A percentile compares a stretch with the other conserved stretches of the same genome.
Evolutionary conservation across 2,329 filamentous ascomycete genomes (phyloP).

Genomic region (Paramyrothecium sp.): DNA sequence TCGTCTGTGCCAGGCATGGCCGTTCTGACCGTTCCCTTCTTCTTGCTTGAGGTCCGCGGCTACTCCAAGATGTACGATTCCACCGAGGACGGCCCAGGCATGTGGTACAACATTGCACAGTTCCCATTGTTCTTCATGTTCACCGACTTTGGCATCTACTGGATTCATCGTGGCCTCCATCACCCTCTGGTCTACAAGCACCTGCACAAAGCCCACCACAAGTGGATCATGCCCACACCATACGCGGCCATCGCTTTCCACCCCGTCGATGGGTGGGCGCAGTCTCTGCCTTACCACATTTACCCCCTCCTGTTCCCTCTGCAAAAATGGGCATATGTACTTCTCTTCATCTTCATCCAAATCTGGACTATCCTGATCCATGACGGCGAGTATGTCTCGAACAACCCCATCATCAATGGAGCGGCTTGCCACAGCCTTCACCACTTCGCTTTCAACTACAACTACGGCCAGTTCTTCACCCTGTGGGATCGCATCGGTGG

Average conservation of each 20-base stretch:
- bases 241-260: slow-evolving; percentile 47
- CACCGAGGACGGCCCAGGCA: slow-evolving; percentile 35
- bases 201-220: slow-evolving; percentile 47
- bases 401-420: slow-evolving; percentile 46
- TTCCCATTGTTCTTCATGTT: slow-evolving; percentile 44
- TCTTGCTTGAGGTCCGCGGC: slow-evolving; percentile 46
- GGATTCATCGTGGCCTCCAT: slow-evolving; percentile 45
- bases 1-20: slow-evolving; percentile 42
- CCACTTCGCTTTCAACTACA: slow-evolving; percentile 49
- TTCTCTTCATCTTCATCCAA: slow-evolving; percentile 42
- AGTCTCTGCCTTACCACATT: slow-evolving; percentile 44
- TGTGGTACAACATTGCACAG: slow-evolving; percentile 36
- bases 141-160: slow-evolving; percentile 46
- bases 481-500: neutral
- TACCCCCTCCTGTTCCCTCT: slow-evolving; percentile 45
- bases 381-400: slow-evolving; percentile 47
- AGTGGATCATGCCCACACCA: slow-evolving; percentile 47
- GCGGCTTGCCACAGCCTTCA: slow-evolving; percentile 47
- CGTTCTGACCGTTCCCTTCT: slow-evolving; percentile 42
- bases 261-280: slow-evolving; percentile 43
- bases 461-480: slow-evolving; percentile 49
- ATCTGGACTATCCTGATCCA: slow-evolving; percentile 50
- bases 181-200: slow-evolving; percentile 46
- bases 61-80: slow-evolving; percentile 39
- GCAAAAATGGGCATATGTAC: slow-evolving; percentile 42